These are phyloP conservation scores for Cicer arietinum DNA, from an alignment of 306 rosid genomes.

Conservation along the genomic window DNA sequence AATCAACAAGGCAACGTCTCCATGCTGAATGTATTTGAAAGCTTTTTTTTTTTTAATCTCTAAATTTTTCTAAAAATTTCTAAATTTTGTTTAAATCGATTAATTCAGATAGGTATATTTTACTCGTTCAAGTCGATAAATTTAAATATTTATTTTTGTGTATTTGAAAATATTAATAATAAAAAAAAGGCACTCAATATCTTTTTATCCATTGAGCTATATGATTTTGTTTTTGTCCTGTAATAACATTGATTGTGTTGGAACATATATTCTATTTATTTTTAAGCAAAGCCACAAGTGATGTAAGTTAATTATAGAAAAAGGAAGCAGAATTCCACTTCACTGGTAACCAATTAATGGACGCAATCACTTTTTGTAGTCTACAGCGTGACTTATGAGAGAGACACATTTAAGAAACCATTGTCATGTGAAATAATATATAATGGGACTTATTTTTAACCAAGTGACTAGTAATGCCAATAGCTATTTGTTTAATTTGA, in stretches of 20 bases:
- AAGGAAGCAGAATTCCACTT: constrained; percentile 13
- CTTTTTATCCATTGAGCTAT: background rate
- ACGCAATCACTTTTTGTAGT: constrained; percentile 24
- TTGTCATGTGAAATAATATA: background rate
- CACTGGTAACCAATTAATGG: background rate
- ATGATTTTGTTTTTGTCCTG: constrained; percentile 7
- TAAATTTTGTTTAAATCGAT: too few relatives aligned
- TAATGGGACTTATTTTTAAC: constrained; percentile 15
- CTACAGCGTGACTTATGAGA: background rate
- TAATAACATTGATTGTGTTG: constrained; percentile 32
- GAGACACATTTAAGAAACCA: constrained; percentile 33
- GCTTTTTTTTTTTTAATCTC: too few relatives aligned
- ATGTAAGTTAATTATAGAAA: constrained; percentile 12
- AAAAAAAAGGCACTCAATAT: too few relatives aligned
- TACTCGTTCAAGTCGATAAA: too few relatives aligned
- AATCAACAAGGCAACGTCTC: constrained; percentile 22
- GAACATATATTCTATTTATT: constrained; percentile 23
- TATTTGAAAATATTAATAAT: too few relatives aligned
- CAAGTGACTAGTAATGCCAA: constrained; percentile 3
- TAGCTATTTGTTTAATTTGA: constrained; percentile 28
- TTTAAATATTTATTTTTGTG: too few relatives aligned
- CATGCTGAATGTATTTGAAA: background rate
- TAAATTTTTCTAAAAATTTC: too few relatives aligned
- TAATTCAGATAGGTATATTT: too few relatives aligned
- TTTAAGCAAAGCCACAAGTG: constrained; percentile 29